Evolutionary conservation across 108 stramenopile genomes (phyloP), one percentile per base, ranked within the genome.

Genomic region (Conticribra weissflogii): DNA sequence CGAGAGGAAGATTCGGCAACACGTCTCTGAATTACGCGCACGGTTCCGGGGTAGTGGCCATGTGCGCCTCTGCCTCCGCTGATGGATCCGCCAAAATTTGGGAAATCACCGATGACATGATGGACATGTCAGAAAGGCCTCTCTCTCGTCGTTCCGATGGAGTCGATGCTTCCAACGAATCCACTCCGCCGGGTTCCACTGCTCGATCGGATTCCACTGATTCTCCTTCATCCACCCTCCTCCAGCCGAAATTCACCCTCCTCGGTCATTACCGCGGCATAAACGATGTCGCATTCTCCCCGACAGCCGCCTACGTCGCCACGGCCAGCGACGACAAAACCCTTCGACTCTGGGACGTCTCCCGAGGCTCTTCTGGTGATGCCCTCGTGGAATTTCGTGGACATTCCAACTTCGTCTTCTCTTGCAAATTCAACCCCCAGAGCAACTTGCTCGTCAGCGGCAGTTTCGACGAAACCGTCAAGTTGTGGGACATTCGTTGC

Each of bases 291-390:
- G 59, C 84, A n/a, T 96, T 89, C 90, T 85, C 82, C 9, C 81
- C 88, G 23, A 68, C 69, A 5, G 73, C 80, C 22, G 67, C 80
- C 0, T 92, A 93, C 53, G 59, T 97, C 19, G 97, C 94, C 25
- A 96, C 96, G 15, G 95, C 93, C 5, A 81, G 81, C 30, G 96
- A 97, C 65, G 97, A 98, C 77, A 96, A 96, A 65, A 95, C 92
- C 0, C 48, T 95, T 23, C 83, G 93, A 21, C 48, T 98, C 9
- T 98, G 96, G 93, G 95, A 96, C 70, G 87, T 82, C 30, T 51
- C 60, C 31, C 1, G 62, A 7, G 28, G 57, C 2, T 67, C 83
- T 17, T 90, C 86, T 3, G 85, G 83, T 3, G 90, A 93, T 54
- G 88, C 89, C 9, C 68, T 94, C 59, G 93, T 94, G 27, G 94